These are phyloP conservation scores for Boletus rubroflammeus DNA, from an alignment of 768 basidiomycete species.

Conservation along the genomic window DNA sequence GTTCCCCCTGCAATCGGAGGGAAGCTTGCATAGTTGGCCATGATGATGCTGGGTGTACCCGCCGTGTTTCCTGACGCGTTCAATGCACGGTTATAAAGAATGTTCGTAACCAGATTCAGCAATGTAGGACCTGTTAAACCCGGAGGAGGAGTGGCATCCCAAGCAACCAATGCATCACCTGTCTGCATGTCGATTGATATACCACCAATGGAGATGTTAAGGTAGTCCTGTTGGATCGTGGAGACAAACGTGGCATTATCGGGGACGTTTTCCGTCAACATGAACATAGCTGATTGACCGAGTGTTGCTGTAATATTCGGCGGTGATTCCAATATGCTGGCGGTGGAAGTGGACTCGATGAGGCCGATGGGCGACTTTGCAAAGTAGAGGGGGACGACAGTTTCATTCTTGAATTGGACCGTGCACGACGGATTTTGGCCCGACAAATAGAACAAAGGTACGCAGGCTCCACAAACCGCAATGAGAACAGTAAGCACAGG, in stretches of 20 bases:
- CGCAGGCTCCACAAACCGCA: constrained; percentile 58
- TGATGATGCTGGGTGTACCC: constrained; percentile 48
- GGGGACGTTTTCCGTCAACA: constrained; percentile 41
- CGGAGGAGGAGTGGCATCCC: constrained; percentile 62
- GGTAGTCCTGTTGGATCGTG: constrained; percentile 48
- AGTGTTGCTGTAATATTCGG: constrained; percentile 48
- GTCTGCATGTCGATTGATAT: constrained; percentile 55
- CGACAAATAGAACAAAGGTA: constrained; percentile 64
- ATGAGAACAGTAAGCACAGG: constrained; percentile 51
- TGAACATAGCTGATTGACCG: constrained; percentile 36
- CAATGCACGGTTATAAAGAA: constrained; percentile 60
- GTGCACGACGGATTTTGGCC: constrained; percentile 51
- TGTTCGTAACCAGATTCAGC: constrained; percentile 66
- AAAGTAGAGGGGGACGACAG: constrained; percentile 49
- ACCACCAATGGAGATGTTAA: constrained; percentile 61
- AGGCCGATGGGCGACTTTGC: constrained; percentile 43
- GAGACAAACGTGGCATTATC: constrained; percentile 60
- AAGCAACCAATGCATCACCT: constrained; percentile 57
- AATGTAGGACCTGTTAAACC: constrained; percentile 55
- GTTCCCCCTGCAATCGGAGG: constrained; percentile 55
- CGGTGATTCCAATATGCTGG: constrained; percentile 49
- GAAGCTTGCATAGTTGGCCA: constrained; percentile 54
- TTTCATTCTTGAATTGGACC: constrained; percentile 35
- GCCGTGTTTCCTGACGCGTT: constrained; percentile 44
- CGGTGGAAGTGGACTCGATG: constrained; percentile 29